Evolutionary conservation across 1,284 basidiomycete genomes (phyloP), one percentile per base, ranked within the genome.

Genomic region (Peniophora sp.): DNA sequence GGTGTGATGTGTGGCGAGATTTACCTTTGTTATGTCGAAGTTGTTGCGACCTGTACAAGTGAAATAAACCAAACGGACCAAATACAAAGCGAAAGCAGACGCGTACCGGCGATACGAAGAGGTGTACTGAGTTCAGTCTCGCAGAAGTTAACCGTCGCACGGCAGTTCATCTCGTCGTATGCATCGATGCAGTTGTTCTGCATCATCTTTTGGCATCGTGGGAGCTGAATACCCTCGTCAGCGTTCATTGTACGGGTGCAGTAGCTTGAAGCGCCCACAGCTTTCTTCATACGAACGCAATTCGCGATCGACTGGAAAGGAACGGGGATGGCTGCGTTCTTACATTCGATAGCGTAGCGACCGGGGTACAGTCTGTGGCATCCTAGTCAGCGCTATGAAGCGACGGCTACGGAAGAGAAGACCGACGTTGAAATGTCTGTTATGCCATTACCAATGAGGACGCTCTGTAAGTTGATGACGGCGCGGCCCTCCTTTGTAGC

Each of bases 1-100:
- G 10, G 45, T 14, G 34, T 16, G 25, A 32, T 32, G 27, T n/a
- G 10, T 8, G 41, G 38, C 24, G 12, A 54, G 17, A 51, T 60
- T 47, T 54, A 72, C 78, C 75, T 83, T 86, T 36, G 83, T 83
- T 47, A 89, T 77, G 60, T 90, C 87, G 62, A 89, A 90, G 8
- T 77, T 72, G 58, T 84, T 85, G 45, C 76, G 66, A 2, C 78
- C 81, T 83, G 39, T 9, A 47, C 11, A 27, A 16, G 22, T 41
- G 34, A 22, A 12, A 32, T 12, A 12, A 5, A 25, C 25, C 16
- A 38, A 2, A 10, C 22, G 39, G 44, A 12, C 8, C 12, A 17
- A 38, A 5, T 32, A 6, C 27, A 32, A 32, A 32, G 5, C 9
- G 17, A 10, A 16, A 2, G 23, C 12, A 24, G 20, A n/a, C 10